Base-by-base conservation (phyloP, 257 asterid species). In the Fraxinus excelsior region DNA sequence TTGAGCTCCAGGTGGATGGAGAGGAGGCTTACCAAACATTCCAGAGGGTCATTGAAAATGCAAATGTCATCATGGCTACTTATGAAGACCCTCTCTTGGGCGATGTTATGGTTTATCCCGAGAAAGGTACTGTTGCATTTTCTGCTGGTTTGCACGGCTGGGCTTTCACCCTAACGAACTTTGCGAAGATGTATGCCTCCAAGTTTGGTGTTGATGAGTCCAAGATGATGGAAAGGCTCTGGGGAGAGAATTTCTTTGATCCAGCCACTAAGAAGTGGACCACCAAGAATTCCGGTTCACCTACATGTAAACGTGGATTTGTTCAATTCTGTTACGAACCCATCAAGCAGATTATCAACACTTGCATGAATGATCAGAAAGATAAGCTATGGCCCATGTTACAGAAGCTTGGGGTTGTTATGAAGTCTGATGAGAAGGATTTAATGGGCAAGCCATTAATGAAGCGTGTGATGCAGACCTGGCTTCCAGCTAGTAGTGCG, bases 391-490 rank as follows among this genome's bases (percentile, higher is more conserved):
- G 91, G 91, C 91, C 90, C 0, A 87, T 87, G 91, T 67, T 85
- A 74, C 78, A 73, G 78, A 87, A 87, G 78, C 88, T 87, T 21
- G 81, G 81, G 21, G 83, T 85, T 1, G 72, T 83, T 1, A 76
- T 87, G 87, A 86, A 86, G 76, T 79, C 83, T 19, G 90, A 86
- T 0, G 90, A 86, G 80, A 86, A 86, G 74, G 91, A 87, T 19
- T 76, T 87, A 77, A 79, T 87, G 85, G 91, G 89, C 1, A 87
- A 85, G 70, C 67, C 89, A 11, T 18, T 87, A 80, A 87, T 87
- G 91, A 87, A 87, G 81, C 91, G 89, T 83, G 91, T 87, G 23
- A 85, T 86, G 90, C 90, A 86, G 42, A 86, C 88, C 13, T 86
- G 90, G 90, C 88, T 86, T 53, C 90, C 90, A 31, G 90, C 90